Evolutionary conservation across 768 basidiomycete genomes (phyloP), one percentile per base, ranked within the genome.

Genomic region (Pisolithus sp.): DNA sequence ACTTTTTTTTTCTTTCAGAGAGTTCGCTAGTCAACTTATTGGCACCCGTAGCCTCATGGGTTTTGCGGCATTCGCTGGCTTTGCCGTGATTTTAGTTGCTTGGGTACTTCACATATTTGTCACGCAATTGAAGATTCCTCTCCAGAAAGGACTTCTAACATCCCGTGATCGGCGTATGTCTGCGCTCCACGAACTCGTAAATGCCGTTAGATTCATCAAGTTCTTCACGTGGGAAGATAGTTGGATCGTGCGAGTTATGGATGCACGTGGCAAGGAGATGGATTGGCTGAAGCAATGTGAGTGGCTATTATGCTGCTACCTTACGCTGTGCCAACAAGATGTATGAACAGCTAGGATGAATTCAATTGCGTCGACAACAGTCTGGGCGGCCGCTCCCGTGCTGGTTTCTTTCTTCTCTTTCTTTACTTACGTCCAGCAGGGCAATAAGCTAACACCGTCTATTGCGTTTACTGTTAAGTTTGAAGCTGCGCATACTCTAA

Each of bases 261-360:
- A 71, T 7, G 79, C 86, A 2, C 74, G 92, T 53, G 76, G 76
- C 39, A 68, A 69, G 13, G 93, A 94, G 70, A 75, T 93, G 68
- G 69, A 76, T 50, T 89, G 89, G 85, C 76, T 92, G 76, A 67
- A 87, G 52, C 85, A 86, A 74, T 64, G 85, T 85, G 28, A 2
- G 65, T 46, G 20, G 13, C 43, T 21, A 26, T 20, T 24, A 10
- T 42, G 23, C 15, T 13, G 7, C 44, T 39, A 12, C 9, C n/a
- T 8, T 23, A 10, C 7, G 15, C 30, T 43, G 36, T 6, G 43
- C 51, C 44, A 7, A 51, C 8, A 3, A 18, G 21, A 45, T 45
- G 43, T 44, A 38, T 31, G 20, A 39, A 36, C 34, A 69, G 71
- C 67, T 38, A 67, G 73, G 20, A 53, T 73, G 49, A 80, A 80